Evolutionary conservation across 1,284 basidiomycete genomes (phyloP).

Genomic region (Naganishia albida): DNA sequence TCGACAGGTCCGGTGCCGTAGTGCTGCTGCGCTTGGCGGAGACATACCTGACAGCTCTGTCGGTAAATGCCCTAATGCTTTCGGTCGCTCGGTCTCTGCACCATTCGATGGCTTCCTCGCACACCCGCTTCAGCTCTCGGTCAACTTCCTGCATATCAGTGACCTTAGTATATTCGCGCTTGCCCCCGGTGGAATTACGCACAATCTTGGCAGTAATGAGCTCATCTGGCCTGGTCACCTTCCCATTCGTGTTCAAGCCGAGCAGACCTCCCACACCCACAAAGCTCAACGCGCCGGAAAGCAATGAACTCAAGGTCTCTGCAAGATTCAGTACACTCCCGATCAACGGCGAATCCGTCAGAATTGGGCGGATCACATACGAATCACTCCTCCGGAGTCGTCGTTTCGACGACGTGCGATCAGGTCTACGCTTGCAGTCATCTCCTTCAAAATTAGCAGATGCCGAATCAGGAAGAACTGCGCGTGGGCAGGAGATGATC

Average conservation of each 20-base stretch:
- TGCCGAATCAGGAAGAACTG: slow-evolving; percentile 84
- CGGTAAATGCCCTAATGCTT: slow-evolving; percentile 65
- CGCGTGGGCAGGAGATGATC: slow-evolving; percentile 63
- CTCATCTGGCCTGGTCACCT: slow-evolving; percentile 50
- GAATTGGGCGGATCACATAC: slow-evolving; percentile 37
- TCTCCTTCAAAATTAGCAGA: slow-evolving; percentile 86
- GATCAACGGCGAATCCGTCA: too few relatives aligned
- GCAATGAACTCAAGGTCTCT: slow-evolving; percentile 73
- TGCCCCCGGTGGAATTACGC: background rate
- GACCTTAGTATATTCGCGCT: background rate
- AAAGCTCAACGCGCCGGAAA: slow-evolving; percentile 68
- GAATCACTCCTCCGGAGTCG: slow-evolving; percentile 55
- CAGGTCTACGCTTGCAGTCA: slow-evolving; percentile 73
- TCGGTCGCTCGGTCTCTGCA: slow-evolving; percentile 60
- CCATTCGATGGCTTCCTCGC: slow-evolving; percentile 75
- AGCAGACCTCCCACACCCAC: slow-evolving; percentile 69
- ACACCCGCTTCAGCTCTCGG: slow-evolving; percentile 73
- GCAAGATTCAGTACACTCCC: background rate
- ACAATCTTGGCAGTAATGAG: slow-evolving; percentile 25
- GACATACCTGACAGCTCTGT: slow-evolving; percentile 56
- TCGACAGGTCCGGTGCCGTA: slow-evolving; percentile 53
- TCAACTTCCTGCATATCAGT: slow-evolving; percentile 68
- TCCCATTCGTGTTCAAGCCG: slow-evolving; percentile 39
- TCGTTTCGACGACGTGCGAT: slow-evolving; percentile 51
- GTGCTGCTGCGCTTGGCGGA: slow-evolving; percentile 32